phyloP scores from a whole-genome alignment of 495 filamentous ascomycete species.

The Aspergillus saccharolyticus region DNA sequence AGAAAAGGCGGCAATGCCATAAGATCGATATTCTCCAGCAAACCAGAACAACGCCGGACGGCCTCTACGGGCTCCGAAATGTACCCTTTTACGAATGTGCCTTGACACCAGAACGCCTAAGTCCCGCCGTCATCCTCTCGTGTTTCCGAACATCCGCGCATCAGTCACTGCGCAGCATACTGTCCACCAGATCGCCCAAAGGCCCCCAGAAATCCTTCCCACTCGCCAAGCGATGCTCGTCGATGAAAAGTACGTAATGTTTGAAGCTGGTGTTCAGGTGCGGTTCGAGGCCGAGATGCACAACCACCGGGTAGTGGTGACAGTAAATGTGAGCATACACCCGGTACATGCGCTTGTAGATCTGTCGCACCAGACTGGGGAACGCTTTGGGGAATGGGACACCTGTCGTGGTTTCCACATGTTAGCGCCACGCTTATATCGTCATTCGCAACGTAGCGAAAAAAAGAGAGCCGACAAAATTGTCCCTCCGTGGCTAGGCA shows the following conservation, averaged over 20 bases:
- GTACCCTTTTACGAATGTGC: conserved; percentile 12
- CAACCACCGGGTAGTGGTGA: conserved; percentile 96
- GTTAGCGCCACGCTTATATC: neutral
- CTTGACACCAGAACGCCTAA: conserved; percentile 25
- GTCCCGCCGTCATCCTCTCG: conserved; percentile 14
- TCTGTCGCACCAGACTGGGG: conserved; percentile 76
- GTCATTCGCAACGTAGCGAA: too few relatives aligned
- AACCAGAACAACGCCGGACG: conserved; percentile 6
- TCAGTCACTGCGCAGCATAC: conserved; percentile 91
- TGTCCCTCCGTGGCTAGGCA: too few relatives aligned
- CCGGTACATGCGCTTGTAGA: conserved; percentile 97
- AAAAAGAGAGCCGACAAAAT: too few relatives aligned
- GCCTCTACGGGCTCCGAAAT: conserved; percentile 1
- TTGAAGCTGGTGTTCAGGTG: conserved; percentile 99
- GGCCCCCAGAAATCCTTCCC: conserved; percentile 98
- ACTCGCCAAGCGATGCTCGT: conserved; percentile 82
- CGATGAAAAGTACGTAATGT: conserved; percentile 96
- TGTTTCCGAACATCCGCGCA: neutral
- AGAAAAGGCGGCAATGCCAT: neutral
- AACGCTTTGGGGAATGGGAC: conserved; percentile 95
- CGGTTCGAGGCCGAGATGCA: conserved; percentile 90
- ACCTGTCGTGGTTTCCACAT: conserved; percentile 44
- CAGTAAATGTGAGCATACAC: conserved; percentile 99
- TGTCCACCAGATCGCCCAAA: conserved; percentile 93
- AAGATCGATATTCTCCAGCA: neutral